Base-by-base conservation (phyloP, 345 rosid species). In the Bruguiera sexangula region DNA sequence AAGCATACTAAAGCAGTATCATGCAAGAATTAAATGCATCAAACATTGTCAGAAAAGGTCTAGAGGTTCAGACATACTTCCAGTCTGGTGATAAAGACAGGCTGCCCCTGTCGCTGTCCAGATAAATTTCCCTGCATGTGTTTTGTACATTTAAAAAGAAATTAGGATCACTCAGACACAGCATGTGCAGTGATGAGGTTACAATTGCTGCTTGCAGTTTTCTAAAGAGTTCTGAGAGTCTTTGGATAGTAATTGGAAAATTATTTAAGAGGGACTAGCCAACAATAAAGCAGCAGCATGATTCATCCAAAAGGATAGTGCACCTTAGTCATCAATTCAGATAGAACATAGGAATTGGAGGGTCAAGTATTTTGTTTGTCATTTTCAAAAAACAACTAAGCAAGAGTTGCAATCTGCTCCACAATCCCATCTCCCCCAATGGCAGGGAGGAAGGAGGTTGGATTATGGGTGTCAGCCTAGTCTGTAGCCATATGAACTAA, bases 101-200 rank as follows among this genome's bases (percentile, higher is more conserved):
- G 99, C 77, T 95, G 99, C 68, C 98, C 92, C 81, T 95, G 98
- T 71, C 97, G 86, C 80, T 90, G 96, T 61, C 96, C 97, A 62
- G 91, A 92, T 80, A 95, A 82, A 82, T 80, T 89, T 74, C 98
- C 99, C 99, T 95, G 84, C 73, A 79, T 57, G 53, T 60, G 69
- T 60, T 77, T 76, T 63, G 18, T 66, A 0, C 51, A 67, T 50
- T 67, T 65, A 79, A 53, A 53, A 52, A 68, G 11, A 69, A 62
- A 30, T 68, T 37, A 70, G 58, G 46, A 63, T 46, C 50, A 54
- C 61, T 60, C 37, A 64, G 55, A 21, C 20, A 48, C 48, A 57
- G 26, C 5, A 27, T 2, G 6, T 22, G 16, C 21, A 59, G 27
- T 43, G 65, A 68, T 26, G 58, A 39, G 16, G 37, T 34, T 43